These are phyloP conservation scores for Coleophoma cylindrospora DNA, from an alignment of 2,329 filamentous ascomycete genomes.

Conservation along the genomic window DNA sequence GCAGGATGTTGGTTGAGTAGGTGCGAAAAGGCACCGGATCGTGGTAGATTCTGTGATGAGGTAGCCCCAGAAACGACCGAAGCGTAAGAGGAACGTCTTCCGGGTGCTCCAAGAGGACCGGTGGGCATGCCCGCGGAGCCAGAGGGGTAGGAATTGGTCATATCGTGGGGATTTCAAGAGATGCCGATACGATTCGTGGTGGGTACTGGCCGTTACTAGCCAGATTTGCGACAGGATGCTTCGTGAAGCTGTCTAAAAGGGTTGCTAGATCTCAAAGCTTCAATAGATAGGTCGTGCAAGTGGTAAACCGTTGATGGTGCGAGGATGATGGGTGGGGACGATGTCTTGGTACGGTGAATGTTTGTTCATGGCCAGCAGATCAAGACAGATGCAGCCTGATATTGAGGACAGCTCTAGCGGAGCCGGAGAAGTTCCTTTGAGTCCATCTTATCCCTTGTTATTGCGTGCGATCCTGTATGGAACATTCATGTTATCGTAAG, in stretches of 20 bases:
- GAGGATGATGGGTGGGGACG: constrained; percentile 12
- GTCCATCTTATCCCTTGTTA: constrained; percentile 14
- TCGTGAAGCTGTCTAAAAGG: too few species aligned
- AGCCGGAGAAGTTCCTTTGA: constrained; percentile 12
- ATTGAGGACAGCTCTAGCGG: constrained; percentile 14
- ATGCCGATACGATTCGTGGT: too few species aligned
- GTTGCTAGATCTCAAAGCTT: too few species aligned
- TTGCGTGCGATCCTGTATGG: constrained; percentile 4
- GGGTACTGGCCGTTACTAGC: too few species aligned
- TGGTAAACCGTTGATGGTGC: constrained; percentile 7
- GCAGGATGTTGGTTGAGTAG: constrained; percentile 17
- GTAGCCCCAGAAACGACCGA: constrained; percentile 51
- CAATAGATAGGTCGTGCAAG: not conserved
- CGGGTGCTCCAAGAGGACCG: constrained; percentile 30
- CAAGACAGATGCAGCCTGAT: not conserved
- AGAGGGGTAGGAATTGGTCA: constrained; percentile 25
- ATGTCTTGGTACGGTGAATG: constrained; percentile 7
- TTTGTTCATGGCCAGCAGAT: constrained; percentile 14
- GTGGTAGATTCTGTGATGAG: constrained; percentile 16
- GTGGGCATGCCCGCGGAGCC: constrained; percentile 27
- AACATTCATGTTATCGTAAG: constrained; percentile 11
- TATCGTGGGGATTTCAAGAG: not conserved
- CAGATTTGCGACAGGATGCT: too few species aligned
- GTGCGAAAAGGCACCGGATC: constrained; percentile 25
- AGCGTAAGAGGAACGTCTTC: constrained; percentile 55